Conservation (phyloP, 345 rosid species). For the Barbarea vulgaris region DNA sequence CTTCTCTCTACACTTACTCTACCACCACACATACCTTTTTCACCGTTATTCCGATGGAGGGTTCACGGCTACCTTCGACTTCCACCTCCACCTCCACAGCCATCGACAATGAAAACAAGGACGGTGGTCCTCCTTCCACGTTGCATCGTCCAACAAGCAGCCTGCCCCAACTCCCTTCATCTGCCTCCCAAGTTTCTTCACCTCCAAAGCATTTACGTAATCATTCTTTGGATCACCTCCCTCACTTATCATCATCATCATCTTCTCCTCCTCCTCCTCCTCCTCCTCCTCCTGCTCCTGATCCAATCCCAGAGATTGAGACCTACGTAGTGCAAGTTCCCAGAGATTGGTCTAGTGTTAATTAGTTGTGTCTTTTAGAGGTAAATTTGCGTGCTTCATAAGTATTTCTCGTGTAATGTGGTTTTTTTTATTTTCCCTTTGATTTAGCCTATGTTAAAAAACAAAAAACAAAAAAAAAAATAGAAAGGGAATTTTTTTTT, state of each 20-base stretch:
- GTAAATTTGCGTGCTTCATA: not conserved
- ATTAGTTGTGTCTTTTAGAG: not conserved
- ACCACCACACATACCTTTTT: conserved; percentile 10
- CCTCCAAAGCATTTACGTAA: conserved; percentile 31
- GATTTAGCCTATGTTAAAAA: not conserved
- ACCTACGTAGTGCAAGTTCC: conserved; percentile 66
- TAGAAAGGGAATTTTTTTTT: no score
- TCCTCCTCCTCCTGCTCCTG: conserved; percentile 28
- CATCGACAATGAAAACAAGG: conserved; percentile 1
- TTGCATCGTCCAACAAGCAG: conserved; percentile 30
- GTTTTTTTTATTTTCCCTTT: not conserved
- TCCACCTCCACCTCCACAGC: not conserved
- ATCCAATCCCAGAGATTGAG: conserved; percentile 24
- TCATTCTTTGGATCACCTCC: conserved; percentile 19
- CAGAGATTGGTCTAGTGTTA: conserved; percentile 57
- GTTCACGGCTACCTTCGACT: conserved; percentile 26
- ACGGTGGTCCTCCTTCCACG: conserved; percentile 18
- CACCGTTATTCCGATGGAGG: conserved; percentile 27
- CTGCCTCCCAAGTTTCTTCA: conserved; percentile 21
- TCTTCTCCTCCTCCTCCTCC: conserved; percentile 16
- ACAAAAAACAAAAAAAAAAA: no score
- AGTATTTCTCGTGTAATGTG: not conserved
- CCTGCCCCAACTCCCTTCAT: conserved; percentile 29
- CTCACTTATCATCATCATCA: conserved; percentile 1
- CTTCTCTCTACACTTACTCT: conserved; percentile 3